phyloP scores from a whole-genome alignment of 2,329 filamentous ascomycete genomes.

The Teratosphaeriaceae sp. region DNA sequence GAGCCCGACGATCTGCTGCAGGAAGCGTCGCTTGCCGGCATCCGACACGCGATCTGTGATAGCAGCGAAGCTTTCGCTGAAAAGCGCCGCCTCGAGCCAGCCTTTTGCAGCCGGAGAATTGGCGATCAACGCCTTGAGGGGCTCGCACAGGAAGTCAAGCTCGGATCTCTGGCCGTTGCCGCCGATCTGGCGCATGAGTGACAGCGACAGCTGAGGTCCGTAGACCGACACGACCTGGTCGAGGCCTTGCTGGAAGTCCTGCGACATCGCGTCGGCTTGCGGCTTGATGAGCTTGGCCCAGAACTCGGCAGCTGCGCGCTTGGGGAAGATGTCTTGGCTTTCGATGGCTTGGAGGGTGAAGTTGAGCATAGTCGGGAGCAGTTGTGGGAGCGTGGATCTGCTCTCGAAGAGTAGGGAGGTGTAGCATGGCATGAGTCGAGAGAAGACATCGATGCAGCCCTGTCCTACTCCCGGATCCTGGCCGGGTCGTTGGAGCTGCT shows the following conservation, averaged over 20 bases:
- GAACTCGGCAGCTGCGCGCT: conserved; percentile 65
- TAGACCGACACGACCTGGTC: conserved; percentile 48
- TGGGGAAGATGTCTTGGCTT: conserved; percentile 67
- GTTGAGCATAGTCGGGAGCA: conserved; percentile 60
- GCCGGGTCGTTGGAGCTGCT: conserved; percentile 54
- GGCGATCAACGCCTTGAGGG: conserved; percentile 56
- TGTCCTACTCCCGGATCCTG: conserved; percentile 67
- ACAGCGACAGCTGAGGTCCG: conserved; percentile 54
- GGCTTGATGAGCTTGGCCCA: conserved; percentile 54
- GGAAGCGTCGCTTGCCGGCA: conserved; percentile 56
- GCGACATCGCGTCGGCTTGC: no score
- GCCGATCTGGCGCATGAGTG: conserved; percentile 58
- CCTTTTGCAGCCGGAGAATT: conserved; percentile 20
- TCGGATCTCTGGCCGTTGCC: conserved; percentile 65
- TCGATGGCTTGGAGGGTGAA: conserved; percentile 66
- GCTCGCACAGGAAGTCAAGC: conserved; percentile 63
- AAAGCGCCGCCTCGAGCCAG: conserved; percentile 52
- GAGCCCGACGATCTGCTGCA: conserved; percentile 61
- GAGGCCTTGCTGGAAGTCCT: conserved; percentile 13
- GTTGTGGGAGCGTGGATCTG: conserved; percentile 35
- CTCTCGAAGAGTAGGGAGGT: conserved; percentile 54
- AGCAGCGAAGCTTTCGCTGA: conserved; percentile 40
- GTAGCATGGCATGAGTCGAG: conserved; percentile 56
- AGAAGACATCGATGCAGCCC: conserved; percentile 65
- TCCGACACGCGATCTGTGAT: conserved; percentile 49